These are phyloP conservation scores for Nicotiana rustica DNA, from an alignment of 305 asterid species.

Conservation along the genomic window DNA sequence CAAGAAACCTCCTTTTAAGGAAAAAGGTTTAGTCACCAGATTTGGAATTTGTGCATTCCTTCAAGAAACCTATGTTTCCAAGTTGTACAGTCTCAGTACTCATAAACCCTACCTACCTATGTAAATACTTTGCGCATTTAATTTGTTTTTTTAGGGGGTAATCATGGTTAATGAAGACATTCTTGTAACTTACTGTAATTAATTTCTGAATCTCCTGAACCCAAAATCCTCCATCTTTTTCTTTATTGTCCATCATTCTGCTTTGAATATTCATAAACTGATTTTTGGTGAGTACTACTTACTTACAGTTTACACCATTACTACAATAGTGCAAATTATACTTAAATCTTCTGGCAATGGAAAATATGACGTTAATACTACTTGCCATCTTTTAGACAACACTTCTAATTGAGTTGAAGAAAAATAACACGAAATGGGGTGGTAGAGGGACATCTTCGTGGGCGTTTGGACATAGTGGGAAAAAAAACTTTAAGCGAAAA, in stretches of 20 bases:
- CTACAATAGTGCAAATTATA: background rate
- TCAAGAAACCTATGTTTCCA: conserved; percentile 56
- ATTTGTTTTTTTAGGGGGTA: background rate
- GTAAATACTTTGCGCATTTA: background rate
- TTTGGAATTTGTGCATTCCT: conserved; percentile 58
- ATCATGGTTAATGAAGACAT: conserved; percentile 25
- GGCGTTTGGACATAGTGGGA: too few species aligned
- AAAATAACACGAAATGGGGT: background rate
- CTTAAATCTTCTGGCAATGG: background rate
- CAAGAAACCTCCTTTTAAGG: conserved; percentile 60
- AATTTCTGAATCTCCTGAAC: background rate
- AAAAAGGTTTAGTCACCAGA: conserved; percentile 44
- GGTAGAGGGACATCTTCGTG: too few species aligned
- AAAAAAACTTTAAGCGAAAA: too few species aligned
- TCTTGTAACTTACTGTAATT: background rate
- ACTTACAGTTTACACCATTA: background rate
- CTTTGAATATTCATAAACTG: background rate
- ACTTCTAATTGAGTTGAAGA: background rate
- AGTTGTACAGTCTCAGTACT: conserved; percentile 43
- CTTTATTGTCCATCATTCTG: background rate
- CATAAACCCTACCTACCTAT: background rate
- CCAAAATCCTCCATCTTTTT: background rate
- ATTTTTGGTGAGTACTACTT: background rate
- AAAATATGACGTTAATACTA: background rate
- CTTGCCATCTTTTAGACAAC: background rate